phyloP scores from a whole-genome alignment of 257 asterid species.

The Penstemon barbatus region DNA sequence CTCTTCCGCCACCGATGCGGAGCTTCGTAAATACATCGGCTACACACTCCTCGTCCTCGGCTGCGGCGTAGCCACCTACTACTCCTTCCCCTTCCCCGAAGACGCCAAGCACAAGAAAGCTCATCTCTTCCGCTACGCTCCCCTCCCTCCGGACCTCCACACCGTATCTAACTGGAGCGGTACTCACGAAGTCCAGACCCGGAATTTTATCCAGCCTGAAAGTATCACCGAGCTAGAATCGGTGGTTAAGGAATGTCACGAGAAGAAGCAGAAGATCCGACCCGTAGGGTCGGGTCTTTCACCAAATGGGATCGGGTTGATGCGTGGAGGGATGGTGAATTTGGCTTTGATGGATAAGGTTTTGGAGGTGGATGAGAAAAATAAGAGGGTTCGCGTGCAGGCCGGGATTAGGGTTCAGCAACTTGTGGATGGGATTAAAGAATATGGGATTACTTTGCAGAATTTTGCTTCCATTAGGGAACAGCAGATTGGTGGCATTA shows the following conservation, averaged over 20 bases:
- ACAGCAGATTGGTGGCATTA: constrained; percentile 95
- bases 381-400: constrained; percentile 77
- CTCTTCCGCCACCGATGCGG: constrained; percentile 64
- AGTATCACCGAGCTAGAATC: constrained; percentile 51
- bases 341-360: constrained; percentile 90
- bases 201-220: constrained; percentile 83
- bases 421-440: constrained; percentile 89
- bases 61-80: constrained; percentile 86
- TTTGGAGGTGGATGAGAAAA: constrained; percentile 84
- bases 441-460: constrained; percentile 80
- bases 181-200: constrained; percentile 94
- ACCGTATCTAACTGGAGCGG: constrained; percentile 96
- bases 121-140: constrained; percentile 88
- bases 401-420: constrained; percentile 97
- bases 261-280: constrained; percentile 71
- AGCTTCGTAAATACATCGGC: constrained; percentile 82
- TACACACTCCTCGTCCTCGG: constrained; percentile 75
- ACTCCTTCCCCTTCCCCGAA: constrained; percentile 81
- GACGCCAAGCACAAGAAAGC: constrained; percentile 81
- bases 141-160: constrained; percentile 88
- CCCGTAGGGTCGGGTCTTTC: constrained; percentile 94
- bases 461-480: constrained; percentile 94
- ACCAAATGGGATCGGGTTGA: constrained; percentile 89
- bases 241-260: constrained; percentile 54
- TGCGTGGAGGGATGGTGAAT: constrained; percentile 88